A percentile compares a stretch with the other conserved stretches of the same genome.
Conservation (phyloP, 257 asterid species). For the Forsythia viridissima region DNA sequence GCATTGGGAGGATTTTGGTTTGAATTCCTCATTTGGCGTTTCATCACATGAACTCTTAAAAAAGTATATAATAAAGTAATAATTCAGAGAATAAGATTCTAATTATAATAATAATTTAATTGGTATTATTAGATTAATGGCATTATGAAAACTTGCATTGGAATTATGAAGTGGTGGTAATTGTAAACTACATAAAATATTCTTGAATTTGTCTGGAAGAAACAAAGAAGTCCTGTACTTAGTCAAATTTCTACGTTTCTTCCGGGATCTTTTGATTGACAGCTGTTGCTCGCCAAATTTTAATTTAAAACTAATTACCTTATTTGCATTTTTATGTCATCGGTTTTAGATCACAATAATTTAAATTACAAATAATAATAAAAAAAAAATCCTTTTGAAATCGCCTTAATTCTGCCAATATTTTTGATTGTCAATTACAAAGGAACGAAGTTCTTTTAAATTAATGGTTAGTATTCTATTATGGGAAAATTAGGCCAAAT, state of each 20-base stretch:
- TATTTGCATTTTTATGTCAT: too few species aligned
- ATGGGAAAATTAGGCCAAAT: too few species aligned
- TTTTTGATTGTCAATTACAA: too few species aligned
- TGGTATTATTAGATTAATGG: constrained; percentile 11
- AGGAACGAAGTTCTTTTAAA: too few species aligned
- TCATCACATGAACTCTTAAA: constrained; percentile 40
- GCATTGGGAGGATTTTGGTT: constrained; percentile 13
- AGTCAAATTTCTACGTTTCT: neutral
- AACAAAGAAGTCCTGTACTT: constrained; percentile 11
- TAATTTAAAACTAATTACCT: too few species aligned
- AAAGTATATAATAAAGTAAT: neutral
- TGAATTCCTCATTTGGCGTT: constrained; percentile 30
- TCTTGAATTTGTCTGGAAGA: constrained; percentile 34
- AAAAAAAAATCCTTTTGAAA: too few species aligned
- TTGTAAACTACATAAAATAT: constrained; percentile 3
- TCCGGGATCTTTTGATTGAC: too few species aligned
- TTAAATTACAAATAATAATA: too few species aligned
- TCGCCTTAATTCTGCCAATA: too few species aligned
- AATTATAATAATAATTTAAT: neutral
- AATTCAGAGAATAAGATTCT: constrained; percentile 23
- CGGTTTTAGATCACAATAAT: too few species aligned
- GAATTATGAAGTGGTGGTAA: constrained; percentile 20
- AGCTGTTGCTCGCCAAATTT: too few species aligned
- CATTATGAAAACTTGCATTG: constrained; percentile 35
- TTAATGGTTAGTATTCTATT: too few species aligned